These are phyloP conservation scores for Rubia tinctorum DNA, from an alignment of 305 asterid genomes.

Conservation along the genomic window DNA sequence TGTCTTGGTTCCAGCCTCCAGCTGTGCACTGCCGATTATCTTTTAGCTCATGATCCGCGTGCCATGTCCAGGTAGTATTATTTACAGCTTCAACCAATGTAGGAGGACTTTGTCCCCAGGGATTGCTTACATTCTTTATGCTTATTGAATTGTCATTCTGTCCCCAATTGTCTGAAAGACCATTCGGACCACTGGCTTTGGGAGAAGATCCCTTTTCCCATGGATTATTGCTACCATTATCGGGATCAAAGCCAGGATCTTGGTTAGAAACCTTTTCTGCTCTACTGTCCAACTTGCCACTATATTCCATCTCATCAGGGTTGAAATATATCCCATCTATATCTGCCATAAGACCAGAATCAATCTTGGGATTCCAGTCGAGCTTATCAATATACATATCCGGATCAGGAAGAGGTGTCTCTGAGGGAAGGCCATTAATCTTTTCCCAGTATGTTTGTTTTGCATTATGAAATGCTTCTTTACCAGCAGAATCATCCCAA, in stretches of 20 bases:
- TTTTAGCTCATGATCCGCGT: conserved; percentile 37
- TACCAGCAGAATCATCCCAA: conserved; percentile 85
- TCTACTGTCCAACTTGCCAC: conserved; percentile 28
- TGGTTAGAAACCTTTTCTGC: conserved; percentile 28
- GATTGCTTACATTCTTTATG: conserved; percentile 31
- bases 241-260: conserved; percentile 17
- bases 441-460: conserved; percentile 66
- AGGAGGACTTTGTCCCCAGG: conserved; percentile 53
- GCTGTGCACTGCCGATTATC: conserved; percentile 25
- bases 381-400: conserved; percentile 55
- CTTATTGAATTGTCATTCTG: conserved; percentile 36
- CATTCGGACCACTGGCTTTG: conserved; percentile 27
- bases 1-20: conserved; percentile 35
- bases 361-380: conserved; percentile 69
- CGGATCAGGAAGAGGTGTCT: conserved; percentile 59
- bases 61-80: conserved; percentile 46
- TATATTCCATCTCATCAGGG: conserved; percentile 45
- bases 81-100: conserved; percentile 32
- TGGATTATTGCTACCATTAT: conserved; percentile 27
- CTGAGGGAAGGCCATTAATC: conserved; percentile 49
- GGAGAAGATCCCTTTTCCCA: conserved; percentile 48
- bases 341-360: conserved; percentile 64
- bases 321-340: conserved; percentile 53
- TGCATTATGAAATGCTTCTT: conserved; percentile 67
- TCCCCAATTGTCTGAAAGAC: conserved; percentile 40